Conservation (phyloP, 225 moss, liverwort and hornwort genomes). For the Ulota crispa region DNA sequence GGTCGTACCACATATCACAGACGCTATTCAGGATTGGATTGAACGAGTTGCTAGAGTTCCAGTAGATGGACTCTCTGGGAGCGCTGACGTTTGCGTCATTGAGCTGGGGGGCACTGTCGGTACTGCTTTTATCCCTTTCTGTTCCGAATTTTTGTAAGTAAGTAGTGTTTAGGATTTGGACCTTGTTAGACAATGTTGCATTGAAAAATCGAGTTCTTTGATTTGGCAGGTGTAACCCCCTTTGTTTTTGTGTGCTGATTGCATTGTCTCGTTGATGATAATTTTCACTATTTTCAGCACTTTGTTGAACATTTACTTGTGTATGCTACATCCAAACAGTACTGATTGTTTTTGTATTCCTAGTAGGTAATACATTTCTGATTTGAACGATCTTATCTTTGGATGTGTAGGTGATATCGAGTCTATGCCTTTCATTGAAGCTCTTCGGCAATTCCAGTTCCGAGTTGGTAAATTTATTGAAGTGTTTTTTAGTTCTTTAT, state of each 20-base stretch:
- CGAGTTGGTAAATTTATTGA: constrained; percentile 68
- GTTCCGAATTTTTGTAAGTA: background rate
- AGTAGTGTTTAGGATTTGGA: background rate
- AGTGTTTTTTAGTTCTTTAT: background rate
- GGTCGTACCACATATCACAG: constrained; percentile 82
- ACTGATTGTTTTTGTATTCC: background rate
- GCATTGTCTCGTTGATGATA: background rate
- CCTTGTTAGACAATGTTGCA: background rate
- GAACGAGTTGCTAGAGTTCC: constrained; percentile 71
- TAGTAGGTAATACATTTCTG: background rate
- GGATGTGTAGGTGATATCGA: constrained; percentile 85
- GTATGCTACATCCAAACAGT: background rate
- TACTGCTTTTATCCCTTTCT: constrained; percentile 20
- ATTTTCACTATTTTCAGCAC: background rate
- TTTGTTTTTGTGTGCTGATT: background rate
- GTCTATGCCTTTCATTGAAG: constrained; percentile 90
- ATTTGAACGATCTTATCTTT: background rate
- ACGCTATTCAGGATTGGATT: constrained; percentile 84
- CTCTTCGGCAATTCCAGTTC: constrained; percentile 88
- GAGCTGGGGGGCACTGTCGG: constrained; percentile 89
- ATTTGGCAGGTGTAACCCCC: background rate
- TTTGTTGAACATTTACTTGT: background rate
- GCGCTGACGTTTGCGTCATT: constrained; percentile 84
- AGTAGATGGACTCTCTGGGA: constrained; percentile 71
- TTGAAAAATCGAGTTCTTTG: background rate